Evolutionary conservation across 75 land plant species (phyloP).

Genomic region (Cryptomeria japonica): DNA sequence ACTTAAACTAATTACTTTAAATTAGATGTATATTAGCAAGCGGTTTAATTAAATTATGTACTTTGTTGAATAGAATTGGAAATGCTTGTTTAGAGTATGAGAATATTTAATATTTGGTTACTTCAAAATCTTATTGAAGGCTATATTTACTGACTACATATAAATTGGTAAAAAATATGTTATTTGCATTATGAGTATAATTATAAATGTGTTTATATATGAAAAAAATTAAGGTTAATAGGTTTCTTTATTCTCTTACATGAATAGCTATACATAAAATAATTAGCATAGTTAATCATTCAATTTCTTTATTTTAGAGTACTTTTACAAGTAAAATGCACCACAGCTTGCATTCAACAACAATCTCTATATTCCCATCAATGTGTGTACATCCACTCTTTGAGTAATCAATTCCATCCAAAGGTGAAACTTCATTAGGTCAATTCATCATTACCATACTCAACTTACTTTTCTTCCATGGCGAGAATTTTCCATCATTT

Average conservation of each 20-base stretch:
- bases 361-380: not conserved
- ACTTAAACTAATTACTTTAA: no score
- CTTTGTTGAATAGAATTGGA: not conserved
- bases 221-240: not conserved
- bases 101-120: not conserved
- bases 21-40: not conserved
- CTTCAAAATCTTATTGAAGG: not conserved
- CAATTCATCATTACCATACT: not conserved
- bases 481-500: not conserved
- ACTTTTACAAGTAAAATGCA: not conserved
- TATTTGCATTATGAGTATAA: not conserved
- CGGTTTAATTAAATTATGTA: not conserved
- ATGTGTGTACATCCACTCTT: not conserved
- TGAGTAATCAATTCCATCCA: not conserved
- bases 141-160: not conserved
- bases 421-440: not conserved
- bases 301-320: not conserved
- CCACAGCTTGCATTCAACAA: not conserved
- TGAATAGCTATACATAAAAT: no score
- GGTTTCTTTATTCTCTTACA: not conserved
- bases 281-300: not conserved
- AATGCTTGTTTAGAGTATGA: not conserved
- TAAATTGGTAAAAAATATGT: no score
- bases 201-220: not conserved
- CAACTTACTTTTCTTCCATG: not conserved